Base-by-base conservation (phyloP, 129 eudicot genomes). In the Logfia minima region DNA sequence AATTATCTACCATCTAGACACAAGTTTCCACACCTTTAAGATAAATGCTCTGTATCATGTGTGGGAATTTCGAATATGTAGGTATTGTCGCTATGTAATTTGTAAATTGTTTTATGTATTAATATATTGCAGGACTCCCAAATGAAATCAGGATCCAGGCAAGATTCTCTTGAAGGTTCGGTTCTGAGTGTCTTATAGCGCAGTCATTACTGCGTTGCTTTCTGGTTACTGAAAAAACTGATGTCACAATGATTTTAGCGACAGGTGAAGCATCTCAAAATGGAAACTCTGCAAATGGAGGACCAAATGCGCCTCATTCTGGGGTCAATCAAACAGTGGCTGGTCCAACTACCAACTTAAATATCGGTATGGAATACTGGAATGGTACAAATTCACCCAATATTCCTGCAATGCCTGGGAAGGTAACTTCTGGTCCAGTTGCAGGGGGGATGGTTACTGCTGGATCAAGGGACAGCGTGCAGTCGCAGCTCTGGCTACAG, bases 301-400 rank as follows among this genome's bases (percentile, higher is more conserved):
- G 90, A 31, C 80, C 79, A 23, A 85, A 83, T 85, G 70, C 90
- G 66, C 77, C 83, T 76, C 85, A 84, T 24, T 45, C 90, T 60
- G 79, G 87, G 85, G 86, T 75, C 64, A 92, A 88, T 79, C 97
- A 86, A 69, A 37, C 82, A 8, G 70, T 89, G 85, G 63, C 92
- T 60, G 94, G 98, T 70, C 98, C 98, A 74, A 76, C 95, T 22
- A 90, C 96, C 32, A 92, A 92, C 88, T 86, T 92, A 77, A 92
- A 92, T 75, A 92, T 88, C 29, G 96, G 98, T 71, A 92, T 92
- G 98, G 98, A 92, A 65, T 92, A 88, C 82, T 92, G 98, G 98
- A 87, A 85, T 55, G 82, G 92, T 53, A 83, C 94, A 39, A 79
- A 83, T 69, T 52, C 92, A 21, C 73, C 95, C 65, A 69, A 85